These are phyloP conservation scores for Scutellaria galericulata DNA, from an alignment of 257 asterid genomes.

Conservation along the genomic window DNA sequence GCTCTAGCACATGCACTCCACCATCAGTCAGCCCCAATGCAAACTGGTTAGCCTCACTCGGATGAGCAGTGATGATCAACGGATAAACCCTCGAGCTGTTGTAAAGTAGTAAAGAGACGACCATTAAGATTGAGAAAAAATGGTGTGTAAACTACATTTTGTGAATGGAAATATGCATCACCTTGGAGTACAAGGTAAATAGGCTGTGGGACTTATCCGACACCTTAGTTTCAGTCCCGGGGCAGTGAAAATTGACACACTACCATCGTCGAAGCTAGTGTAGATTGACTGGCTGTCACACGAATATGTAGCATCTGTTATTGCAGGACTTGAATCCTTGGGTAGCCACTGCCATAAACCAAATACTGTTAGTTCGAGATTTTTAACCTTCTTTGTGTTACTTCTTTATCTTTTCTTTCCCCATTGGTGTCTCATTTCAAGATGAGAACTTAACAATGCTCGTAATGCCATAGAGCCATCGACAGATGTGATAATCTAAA, in stretches of 20 bases:
- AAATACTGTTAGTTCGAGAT: slow-evolving; percentile 16
- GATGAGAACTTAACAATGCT: no score
- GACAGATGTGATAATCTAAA: no score
- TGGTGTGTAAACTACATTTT: not conserved
- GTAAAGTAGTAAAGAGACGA: not conserved
- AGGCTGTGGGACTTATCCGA: slow-evolving; percentile 56
- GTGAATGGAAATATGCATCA: slow-evolving; percentile 28
- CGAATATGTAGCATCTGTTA: slow-evolving; percentile 72
- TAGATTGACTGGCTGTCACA: slow-evolving; percentile 66
- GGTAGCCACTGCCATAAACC: slow-evolving; percentile 60
- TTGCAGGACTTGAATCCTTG: slow-evolving; percentile 43
- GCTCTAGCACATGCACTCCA: slow-evolving; percentile 68
- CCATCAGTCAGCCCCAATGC: slow-evolving; percentile 76
- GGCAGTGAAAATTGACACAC: slow-evolving; percentile 50
- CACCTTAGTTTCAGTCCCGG: slow-evolving; percentile 56
- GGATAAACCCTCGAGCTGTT: slow-evolving; percentile 60
- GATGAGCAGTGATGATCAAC: slow-evolving; percentile 62
- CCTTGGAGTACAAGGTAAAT: slow-evolving; percentile 58
- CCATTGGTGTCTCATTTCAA: no score
- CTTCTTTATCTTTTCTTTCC: no score
- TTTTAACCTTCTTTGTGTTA: not conserved
- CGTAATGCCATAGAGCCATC: no score
- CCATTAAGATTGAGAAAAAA: slow-evolving; percentile 6
- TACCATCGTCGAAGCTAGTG: slow-evolving; percentile 58
- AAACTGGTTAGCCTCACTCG: slow-evolving; percentile 60